A percentile compares a stretch with the other conserved stretches of the same genome.
Conservation (phyloP, 2,329 filamentous ascomycete genomes). For the Neonectria neomacrospora region DNA sequence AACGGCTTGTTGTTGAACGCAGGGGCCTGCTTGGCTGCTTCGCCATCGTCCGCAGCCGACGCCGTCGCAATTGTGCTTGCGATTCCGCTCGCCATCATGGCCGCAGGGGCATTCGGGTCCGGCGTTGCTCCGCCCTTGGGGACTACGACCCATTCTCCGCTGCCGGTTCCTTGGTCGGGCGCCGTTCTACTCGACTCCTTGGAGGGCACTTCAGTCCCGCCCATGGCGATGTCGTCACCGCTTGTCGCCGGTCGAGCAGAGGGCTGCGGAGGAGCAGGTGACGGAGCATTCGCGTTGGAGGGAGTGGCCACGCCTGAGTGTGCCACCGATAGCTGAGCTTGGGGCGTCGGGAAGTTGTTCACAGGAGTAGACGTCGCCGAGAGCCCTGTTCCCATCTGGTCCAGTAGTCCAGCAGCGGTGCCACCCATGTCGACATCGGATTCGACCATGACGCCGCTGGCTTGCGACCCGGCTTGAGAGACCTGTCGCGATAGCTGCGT, state of each 20-base stretch:
- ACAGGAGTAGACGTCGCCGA: constrained; percentile 69
- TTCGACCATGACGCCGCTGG: constrained; percentile 65
- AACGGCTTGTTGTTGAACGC: constrained; percentile 34
- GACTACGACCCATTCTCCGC: constrained; percentile 80
- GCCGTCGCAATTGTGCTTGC: constrained; percentile 46
- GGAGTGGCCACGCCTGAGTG: constrained; percentile 70
- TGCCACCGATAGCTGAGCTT: constrained; percentile 65
- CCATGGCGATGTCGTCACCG: constrained; percentile 60
- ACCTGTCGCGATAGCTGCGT: constrained; percentile 62
- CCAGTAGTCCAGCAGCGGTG: constrained; percentile 72
- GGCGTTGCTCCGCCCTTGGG: constrained; percentile 68
- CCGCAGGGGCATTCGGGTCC: constrained; percentile 45
- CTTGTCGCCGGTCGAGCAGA: constrained; percentile 33
- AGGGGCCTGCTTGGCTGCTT: constrained; percentile 36
- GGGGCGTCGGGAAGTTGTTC: constrained; percentile 70
- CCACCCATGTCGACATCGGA: constrained; percentile 73
- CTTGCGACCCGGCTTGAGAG: constrained; percentile 66
- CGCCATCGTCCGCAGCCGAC: constrained; percentile 38
- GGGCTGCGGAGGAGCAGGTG: constrained; percentile 53
- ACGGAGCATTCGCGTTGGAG: constrained; percentile 58
- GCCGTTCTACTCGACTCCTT: constrained; percentile 54
- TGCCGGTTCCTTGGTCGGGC: constrained; percentile 61
- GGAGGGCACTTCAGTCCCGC: constrained; percentile 58
- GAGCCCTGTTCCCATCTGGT: constrained; percentile 74
- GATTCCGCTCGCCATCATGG: constrained; percentile 25